Conservation (phyloP, 805 yeast genomes). For the Cyberlindnera americana region DNA sequence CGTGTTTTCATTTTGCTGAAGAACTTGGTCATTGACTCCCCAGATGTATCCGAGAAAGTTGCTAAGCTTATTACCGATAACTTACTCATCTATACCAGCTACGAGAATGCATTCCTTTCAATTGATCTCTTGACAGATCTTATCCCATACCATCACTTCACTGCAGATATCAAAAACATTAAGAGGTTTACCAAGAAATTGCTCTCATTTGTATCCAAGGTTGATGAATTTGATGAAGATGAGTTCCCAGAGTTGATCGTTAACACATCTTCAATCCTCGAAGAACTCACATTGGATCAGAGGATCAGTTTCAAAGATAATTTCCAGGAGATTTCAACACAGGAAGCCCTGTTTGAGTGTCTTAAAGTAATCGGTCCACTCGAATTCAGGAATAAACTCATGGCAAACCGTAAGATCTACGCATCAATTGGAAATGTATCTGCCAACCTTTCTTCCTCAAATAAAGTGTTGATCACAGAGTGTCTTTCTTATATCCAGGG, state of each 20-base stretch:
- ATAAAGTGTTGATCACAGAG: constrained; percentile 7
- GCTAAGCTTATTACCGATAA: constrained; percentile 12
- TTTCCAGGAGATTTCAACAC: constrained; percentile 12
- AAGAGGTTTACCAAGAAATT: constrained; percentile 12
- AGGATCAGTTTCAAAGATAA: constrained; percentile 14
- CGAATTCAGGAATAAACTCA: constrained; percentile 22
- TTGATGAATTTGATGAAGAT: constrained; percentile 21
- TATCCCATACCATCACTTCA: constrained; percentile 8
- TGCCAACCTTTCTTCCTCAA: constrained; percentile 21
- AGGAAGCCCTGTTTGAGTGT: constrained; percentile 7
- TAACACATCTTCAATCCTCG: constrained; percentile 18
- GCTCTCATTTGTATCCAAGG: not conserved
- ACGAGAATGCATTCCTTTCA: constrained; percentile 13
- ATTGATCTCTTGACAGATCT: constrained; percentile 20
- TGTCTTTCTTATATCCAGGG: constrained; percentile 2
- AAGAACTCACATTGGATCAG: constrained; percentile 19
- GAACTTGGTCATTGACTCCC: constrained; percentile 21
- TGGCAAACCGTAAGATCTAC: constrained; percentile 21
- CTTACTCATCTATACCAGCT: constrained; percentile 15
- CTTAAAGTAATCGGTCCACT: constrained; percentile 7
- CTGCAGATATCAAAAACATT: constrained; percentile 8
- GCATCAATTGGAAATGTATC: constrained; percentile 28
- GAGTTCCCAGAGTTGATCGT: constrained; percentile 22
- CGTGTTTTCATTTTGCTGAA: constrained; percentile 17
- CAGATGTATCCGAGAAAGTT: constrained; percentile 12